Conservation (phyloP, 148 eudicot species). For the Fagopyrum homotropicum region DNA sequence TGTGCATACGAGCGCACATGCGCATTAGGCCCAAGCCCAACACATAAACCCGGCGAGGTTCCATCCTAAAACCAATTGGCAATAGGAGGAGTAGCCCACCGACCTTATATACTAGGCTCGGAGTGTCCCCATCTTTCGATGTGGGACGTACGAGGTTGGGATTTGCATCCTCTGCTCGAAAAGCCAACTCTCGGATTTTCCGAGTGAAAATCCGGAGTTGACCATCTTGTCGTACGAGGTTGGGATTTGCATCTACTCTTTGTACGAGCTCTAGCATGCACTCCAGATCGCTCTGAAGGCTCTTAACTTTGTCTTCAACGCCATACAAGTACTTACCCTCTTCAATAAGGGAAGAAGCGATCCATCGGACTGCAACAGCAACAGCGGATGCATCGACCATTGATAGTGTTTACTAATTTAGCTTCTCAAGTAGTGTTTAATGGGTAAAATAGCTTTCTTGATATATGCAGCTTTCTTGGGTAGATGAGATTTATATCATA, state of each 20-base stretch:
- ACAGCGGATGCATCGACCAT: conserved; percentile 2
- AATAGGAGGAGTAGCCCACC: too few relatives aligned
- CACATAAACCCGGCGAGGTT: too few relatives aligned
- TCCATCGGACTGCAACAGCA: neutral
- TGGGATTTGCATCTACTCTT: neutral
- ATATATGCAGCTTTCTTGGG: neutral
- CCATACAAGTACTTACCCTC: neutral
- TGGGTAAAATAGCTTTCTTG: neutral
- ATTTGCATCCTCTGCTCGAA: neutral
- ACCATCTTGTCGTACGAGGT: neutral
- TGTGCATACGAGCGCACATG: too few relatives aligned
- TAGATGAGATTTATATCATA: neutral
- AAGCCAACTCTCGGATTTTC: conserved; percentile 1
- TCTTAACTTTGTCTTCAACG: neutral
- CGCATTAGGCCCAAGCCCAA: too few relatives aligned
- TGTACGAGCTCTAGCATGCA: neutral
- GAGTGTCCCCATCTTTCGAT: too few relatives aligned
- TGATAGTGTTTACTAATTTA: neutral
- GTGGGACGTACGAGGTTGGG: too few relatives aligned
- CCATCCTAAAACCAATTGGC: too few relatives aligned
- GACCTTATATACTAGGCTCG: too few relatives aligned
- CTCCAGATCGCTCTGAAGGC: neutral
- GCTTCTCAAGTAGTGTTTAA: neutral
- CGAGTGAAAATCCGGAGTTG: neutral
- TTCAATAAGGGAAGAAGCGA: neutral